Conservation (phyloP, 2,329 filamentous ascomycete genomes). For the Pyrenochaeta sp. region DNA sequence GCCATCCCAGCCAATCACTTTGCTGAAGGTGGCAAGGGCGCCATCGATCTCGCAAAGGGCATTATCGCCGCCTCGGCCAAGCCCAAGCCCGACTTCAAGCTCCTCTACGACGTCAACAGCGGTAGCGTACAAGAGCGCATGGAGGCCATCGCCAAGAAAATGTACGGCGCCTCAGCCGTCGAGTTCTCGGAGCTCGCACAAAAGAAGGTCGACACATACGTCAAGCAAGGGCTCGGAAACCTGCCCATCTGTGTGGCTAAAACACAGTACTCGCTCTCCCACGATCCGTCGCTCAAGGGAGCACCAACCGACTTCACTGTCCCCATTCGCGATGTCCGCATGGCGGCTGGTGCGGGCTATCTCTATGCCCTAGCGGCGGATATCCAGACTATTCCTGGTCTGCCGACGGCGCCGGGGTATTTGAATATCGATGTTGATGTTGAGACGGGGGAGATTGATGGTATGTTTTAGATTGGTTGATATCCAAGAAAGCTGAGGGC, state of each 20-base stretch:
- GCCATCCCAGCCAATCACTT: conserved; percentile 96
- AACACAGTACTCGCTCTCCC: conserved; percentile 96
- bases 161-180: conserved; percentile 91
- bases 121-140: conserved; percentile 85
- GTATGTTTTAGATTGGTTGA: conserved; percentile 74
- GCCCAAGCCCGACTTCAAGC: conserved; percentile 77
- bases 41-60: conserved; percentile 84
- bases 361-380: conserved; percentile 92
- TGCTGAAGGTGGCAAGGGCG: conserved; percentile 92
- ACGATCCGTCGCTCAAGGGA: conserved; percentile 92
- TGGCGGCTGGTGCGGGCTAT: conserved; percentile 87
- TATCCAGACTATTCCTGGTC: conserved; percentile 96
- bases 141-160: conserved; percentile 85
- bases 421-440: conserved; percentile 81
- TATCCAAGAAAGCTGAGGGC: neutral
- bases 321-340: conserved; percentile 89
- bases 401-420: conserved; percentile 94
- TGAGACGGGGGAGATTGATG: conserved; percentile 63
- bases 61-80: conserved; percentile 84
- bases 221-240: conserved; percentile 87
- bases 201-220: conserved; percentile 96
- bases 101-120: conserved; percentile 78
- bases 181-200: conserved; percentile 94
- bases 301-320: conserved; percentile 94
- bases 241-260: conserved; percentile 97